Conservation (phyloP, 306 rosid species). For the Delonix regia region DNA sequence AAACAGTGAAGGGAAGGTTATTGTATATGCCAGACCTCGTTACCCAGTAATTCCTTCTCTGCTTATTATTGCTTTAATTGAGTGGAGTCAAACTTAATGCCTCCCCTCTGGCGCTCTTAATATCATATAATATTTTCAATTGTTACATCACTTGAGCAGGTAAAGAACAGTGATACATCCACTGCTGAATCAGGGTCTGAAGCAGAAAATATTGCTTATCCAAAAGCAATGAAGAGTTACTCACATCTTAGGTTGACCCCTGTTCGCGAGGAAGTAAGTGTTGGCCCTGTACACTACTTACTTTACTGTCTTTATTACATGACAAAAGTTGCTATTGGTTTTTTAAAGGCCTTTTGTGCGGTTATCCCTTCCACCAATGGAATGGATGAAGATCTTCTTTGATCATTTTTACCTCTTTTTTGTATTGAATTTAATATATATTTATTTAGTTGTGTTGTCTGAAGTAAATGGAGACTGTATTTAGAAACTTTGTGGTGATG, state of each 20-base stretch:
- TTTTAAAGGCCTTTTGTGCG: conserved; percentile 9
- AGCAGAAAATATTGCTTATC: conserved; percentile 92
- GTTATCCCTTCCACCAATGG: background rate
- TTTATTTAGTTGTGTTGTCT: background rate
- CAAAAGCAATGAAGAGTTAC: conserved; percentile 73
- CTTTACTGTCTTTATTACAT: conserved; percentile 2
- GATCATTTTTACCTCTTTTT: background rate
- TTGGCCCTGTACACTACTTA: conserved; percentile 38
- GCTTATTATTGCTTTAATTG: conserved; percentile 21
- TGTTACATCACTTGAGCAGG: conserved; percentile 50
- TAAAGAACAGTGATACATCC: conserved; percentile 92
- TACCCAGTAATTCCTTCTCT: conserved; percentile 58
- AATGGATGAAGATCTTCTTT: conserved; percentile 25
- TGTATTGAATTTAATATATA: conserved; percentile 6
- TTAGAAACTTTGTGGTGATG: background rate
- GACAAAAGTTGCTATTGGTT: conserved; percentile 28
- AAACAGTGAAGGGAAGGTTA: conserved; percentile 87
- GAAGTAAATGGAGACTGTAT: background rate
- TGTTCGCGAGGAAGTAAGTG: conserved; percentile 94
- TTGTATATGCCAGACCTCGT: conserved; percentile 86
- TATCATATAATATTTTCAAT: background rate
- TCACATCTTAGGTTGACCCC: conserved; percentile 95
- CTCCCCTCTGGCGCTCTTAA: conserved; percentile 4
- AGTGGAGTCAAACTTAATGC: conserved; percentile 4
- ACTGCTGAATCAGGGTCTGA: conserved; percentile 99